Percentiles rank a stretch among this genome's conserved stretches.
Conservation (phyloP, 345 rosid species). For the Syzygium oleosum region DNA sequence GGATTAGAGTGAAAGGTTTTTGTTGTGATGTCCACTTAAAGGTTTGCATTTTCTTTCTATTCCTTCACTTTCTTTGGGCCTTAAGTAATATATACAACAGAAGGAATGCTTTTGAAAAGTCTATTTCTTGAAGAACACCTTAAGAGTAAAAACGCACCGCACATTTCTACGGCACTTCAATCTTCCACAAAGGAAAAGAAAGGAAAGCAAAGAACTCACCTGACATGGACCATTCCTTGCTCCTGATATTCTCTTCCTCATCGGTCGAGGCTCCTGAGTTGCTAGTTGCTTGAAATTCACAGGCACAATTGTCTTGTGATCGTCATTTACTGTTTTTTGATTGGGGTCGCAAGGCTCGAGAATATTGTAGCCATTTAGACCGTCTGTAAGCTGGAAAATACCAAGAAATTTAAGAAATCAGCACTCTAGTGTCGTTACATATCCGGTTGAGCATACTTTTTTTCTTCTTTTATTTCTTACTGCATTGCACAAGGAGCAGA, state of each 20-base stretch:
- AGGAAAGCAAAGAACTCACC: neutral
- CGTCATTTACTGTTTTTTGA: neutral
- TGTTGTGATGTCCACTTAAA: neutral
- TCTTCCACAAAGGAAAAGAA: neutral
- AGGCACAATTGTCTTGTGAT: neutral
- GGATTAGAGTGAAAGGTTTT: neutral
- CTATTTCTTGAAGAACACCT: neutral
- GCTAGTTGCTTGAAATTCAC: neutral
- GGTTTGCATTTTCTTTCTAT: neutral
- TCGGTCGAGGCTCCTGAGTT: neutral
- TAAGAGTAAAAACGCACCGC: neutral
- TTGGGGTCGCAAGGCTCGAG: constrained; percentile 30
- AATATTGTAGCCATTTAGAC: constrained; percentile 31
- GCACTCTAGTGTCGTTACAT: neutral
- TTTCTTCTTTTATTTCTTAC: neutral
- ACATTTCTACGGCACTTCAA: neutral
- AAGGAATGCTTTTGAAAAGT: neutral
- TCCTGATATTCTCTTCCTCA: neutral
- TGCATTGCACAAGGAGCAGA: neutral
- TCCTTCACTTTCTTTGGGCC: neutral
- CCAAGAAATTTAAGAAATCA: neutral
- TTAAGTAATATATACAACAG: neutral
- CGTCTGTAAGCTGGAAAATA: neutral
- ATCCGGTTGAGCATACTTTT: neutral
- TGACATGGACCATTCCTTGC: neutral